Conservation (phyloP, 2,329 filamentous ascomycete species). For the Scytalidium sp. region DNA sequence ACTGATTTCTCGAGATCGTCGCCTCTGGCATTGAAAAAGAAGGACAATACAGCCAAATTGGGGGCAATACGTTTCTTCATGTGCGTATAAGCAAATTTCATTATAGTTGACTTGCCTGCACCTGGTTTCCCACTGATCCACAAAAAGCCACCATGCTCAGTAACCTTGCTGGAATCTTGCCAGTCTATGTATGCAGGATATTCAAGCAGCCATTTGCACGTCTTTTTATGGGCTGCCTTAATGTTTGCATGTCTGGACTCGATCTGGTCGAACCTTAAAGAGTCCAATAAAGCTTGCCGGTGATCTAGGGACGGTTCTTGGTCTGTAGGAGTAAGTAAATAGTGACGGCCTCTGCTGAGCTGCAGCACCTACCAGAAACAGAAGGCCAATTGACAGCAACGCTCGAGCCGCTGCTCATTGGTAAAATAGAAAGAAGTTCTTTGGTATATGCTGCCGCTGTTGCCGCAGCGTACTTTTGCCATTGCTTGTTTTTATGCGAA, state of each 20-base stretch:
- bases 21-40: constrained; percentile 20
- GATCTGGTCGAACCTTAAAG: constrained; percentile 34
- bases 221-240: constrained; percentile 30
- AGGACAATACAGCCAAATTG: constrained; percentile 28
- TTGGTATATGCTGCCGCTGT: constrained; percentile 15
- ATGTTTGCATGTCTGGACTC: constrained; percentile 32
- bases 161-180: constrained; percentile 28
- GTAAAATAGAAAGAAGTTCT: too few species aligned
- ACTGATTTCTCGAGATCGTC: constrained; percentile 38
- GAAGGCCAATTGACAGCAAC: too few species aligned
- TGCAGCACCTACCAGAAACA: too few species aligned
- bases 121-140: constrained; percentile 48
- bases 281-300: constrained; percentile 21
- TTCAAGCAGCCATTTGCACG: constrained; percentile 38
- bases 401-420: too few species aligned
- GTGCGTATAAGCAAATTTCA: constrained; percentile 31
- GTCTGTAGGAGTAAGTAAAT: too few species aligned
- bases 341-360: too few species aligned
- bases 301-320: too few species aligned
- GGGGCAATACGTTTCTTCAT: constrained; percentile 13
- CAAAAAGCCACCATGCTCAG: constrained; percentile 35
- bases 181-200: constrained; percentile 31
- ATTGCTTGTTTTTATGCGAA: constrained; percentile 14
- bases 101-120: constrained; percentile 41
- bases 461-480: constrained; percentile 15